phyloP scores from a whole-genome alignment of 2,329 filamentous ascomycete genomes.

The Dactylellina haptotyla region DNA sequence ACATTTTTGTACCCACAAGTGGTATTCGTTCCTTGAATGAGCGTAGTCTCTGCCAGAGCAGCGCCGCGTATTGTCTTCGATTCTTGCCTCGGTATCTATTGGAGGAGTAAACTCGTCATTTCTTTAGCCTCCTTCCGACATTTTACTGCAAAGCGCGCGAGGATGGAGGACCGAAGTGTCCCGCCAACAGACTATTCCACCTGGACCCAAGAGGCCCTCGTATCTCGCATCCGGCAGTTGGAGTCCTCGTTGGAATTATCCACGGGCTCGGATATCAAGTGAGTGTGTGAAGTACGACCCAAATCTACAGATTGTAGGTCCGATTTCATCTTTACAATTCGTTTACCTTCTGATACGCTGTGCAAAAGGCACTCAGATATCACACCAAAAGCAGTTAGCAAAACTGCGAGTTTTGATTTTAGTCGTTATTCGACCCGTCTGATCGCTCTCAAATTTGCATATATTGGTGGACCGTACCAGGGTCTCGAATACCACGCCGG shows the following conservation, averaged over 20 bases:
- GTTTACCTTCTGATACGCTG: not conserved
- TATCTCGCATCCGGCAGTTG: slow-evolving; percentile 43
- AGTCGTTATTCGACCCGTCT: slow-evolving; percentile 82
- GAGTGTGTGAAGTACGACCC: slow-evolving; percentile 52
- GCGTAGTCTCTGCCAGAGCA: too few relatives aligned
- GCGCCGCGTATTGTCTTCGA: too few relatives aligned
- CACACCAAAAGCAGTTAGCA: slow-evolving; percentile 7
- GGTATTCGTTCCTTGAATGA: too few relatives aligned
- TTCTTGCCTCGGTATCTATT: too few relatives aligned
- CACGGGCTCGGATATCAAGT: slow-evolving; percentile 36
- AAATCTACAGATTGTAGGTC: not conserved
- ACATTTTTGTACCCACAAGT: too few relatives aligned
- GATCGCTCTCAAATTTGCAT: slow-evolving; percentile 92
- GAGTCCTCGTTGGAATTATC: slow-evolving; percentile 19
- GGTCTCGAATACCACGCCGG: slow-evolving; percentile 87
- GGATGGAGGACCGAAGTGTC: slow-evolving; percentile 18
- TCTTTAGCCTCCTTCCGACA: slow-evolving; percentile 6
- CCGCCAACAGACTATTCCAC: slow-evolving; percentile 26
- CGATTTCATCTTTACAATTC: not conserved
- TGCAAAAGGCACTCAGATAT: slow-evolving; percentile 5
- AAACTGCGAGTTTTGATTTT: slow-evolving; percentile 71
- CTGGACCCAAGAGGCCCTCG: slow-evolving; percentile 45
- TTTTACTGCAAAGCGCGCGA: not conserved
- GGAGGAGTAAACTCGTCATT: too few relatives aligned
- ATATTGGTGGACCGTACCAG: slow-evolving; percentile 89